Evolutionary conservation across 2,329 filamentous ascomycete species (phyloP), one percentile per base, ranked within the genome.

Genomic region (Xylariaceae sp.): DNA sequence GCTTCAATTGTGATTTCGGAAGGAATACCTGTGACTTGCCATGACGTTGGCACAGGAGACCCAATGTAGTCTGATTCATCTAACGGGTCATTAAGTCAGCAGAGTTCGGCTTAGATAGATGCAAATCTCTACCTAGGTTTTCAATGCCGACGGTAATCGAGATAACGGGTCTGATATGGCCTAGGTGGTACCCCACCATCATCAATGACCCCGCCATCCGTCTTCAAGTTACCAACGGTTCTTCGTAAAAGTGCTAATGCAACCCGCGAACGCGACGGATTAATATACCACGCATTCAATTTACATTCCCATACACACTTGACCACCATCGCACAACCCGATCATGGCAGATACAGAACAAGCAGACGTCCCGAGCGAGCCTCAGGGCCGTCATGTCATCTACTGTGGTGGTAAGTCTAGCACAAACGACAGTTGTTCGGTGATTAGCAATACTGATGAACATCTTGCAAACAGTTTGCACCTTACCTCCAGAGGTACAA

Each of bases 401-500:
- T 84, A 84, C 70, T 84, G 81, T 63, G 80, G 79, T 62, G 80
- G 81, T 83, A 77, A 67, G 79, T 72, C 44, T 53, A 55, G 37
- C 54, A 51, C 45, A 47, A 48, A 47, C 9, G 9, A 44, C 29
- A 12, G 53, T 40, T 48, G n/a, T 26, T 53, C 44, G 12, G 55
- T 27, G 42, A 34, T 30, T 35, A 49, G 34, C 29, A 42, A 32
- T 53, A 31, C 55, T 61, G 34, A 58, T 49, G 47, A 35, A 51
- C 26, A 34, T 37, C 26, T 27, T 49, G 39, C 34, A 35, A 26
- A 29, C 54, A 86, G 83, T 86, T 48, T 86, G 83, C 72, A 80
- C 80, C 56, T 73, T 86, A 53, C 83, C 83, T 37, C 83, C 83
- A 51, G 83, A 86, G 79, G 83, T 85, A 77, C 50, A 63, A 39